A percentile compares a stretch with the other conserved stretches of the same genome.
These are phyloP conservation scores for Cyberlindnera americana DNA, from an alignment of 805 yeast species.

Conservation along the genomic window DNA sequence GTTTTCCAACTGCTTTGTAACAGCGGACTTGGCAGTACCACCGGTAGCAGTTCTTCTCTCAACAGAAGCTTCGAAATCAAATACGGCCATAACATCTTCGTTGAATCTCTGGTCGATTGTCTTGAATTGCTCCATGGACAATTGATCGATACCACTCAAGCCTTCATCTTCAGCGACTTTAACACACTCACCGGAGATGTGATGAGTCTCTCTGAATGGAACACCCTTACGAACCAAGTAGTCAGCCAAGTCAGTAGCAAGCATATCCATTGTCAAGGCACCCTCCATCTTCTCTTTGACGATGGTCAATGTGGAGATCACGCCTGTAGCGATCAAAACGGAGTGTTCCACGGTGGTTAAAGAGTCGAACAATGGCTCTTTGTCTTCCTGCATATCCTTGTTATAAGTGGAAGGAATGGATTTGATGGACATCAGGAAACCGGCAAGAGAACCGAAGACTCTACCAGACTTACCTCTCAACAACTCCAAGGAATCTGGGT, in stretches of 20 bases:
- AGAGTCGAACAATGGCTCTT: constrained; percentile 95
- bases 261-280: constrained; percentile 97
- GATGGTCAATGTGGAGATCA: constrained; percentile 78
- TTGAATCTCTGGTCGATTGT: constrained; percentile 76
- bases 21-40: constrained; percentile 92
- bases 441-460: constrained; percentile 91
- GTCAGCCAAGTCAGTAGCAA: constrained; percentile 98
- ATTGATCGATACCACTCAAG: constrained; percentile 81
- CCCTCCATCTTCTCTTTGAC: constrained; percentile 73
- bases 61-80: constrained; percentile 88
- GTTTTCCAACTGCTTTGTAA: constrained; percentile 61
- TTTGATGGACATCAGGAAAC: constrained; percentile 93
- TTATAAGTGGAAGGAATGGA: constrained; percentile 98
- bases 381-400: constrained; percentile 98
- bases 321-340: constrained; percentile 92
- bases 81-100: constrained; percentile 78
- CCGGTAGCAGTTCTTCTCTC: constrained; percentile 97
- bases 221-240: constrained; percentile 96
- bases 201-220: constrained; percentile 99
- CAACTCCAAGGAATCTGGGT: constrained; percentile 93
- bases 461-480: constrained; percentile 97
- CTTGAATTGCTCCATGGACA: constrained; percentile 74
- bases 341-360: constrained; percentile 91
- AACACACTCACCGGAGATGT: constrained; percentile 97
- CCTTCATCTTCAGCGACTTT: constrained; percentile 78